Conservation (phyloP, 2,329 filamentous ascomycete species). For the Aspergillus hortae region DNA sequence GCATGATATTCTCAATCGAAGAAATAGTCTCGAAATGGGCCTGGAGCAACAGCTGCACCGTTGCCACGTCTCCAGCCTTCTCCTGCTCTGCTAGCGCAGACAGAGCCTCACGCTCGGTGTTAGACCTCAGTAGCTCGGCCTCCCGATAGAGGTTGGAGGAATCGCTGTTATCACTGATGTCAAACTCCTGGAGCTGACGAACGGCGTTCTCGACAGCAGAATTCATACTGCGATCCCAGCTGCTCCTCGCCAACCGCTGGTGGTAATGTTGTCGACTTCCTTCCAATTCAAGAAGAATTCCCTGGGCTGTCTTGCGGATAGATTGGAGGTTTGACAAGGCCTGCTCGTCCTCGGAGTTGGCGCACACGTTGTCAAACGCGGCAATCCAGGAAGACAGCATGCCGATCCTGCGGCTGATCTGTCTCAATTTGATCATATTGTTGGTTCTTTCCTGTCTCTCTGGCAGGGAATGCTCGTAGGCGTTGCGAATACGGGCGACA, state of each 20-base stretch:
- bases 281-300: slow-evolving; percentile 85
- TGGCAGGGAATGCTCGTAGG: slow-evolving; percentile 74
- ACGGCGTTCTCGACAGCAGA: slow-evolving; percentile 83
- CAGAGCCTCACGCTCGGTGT: slow-evolving; percentile 76
- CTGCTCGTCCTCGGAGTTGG: slow-evolving; percentile 65
- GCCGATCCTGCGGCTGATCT: slow-evolving; percentile 78
- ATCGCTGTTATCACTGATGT: slow-evolving; percentile 63
- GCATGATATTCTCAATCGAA: slow-evolving; percentile 74
- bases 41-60: slow-evolving; percentile 77
- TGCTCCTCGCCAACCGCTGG: slow-evolving; percentile 72
- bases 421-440: slow-evolving; percentile 76
- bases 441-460: slow-evolving; percentile 77
- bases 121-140: slow-evolving; percentile 78
- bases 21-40: slow-evolving; percentile 90
- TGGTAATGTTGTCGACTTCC: slow-evolving; percentile 87
- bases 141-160: slow-evolving; percentile 72
- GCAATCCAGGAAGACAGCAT: slow-evolving; percentile 90
- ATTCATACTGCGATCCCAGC: slow-evolving; percentile 85
- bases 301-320: slow-evolving; percentile 83
- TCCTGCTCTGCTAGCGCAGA: slow-evolving; percentile 78
- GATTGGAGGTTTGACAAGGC: slow-evolving; percentile 63
- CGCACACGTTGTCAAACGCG: slow-evolving; percentile 81
- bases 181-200: slow-evolving; percentile 70
- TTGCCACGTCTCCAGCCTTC: slow-evolving; percentile 70
- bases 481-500: slow-evolving; percentile 70